Base-by-base conservation (phyloP, 2,329 filamentous ascomycete genomes). In the Ascomycota sp. region DNA sequence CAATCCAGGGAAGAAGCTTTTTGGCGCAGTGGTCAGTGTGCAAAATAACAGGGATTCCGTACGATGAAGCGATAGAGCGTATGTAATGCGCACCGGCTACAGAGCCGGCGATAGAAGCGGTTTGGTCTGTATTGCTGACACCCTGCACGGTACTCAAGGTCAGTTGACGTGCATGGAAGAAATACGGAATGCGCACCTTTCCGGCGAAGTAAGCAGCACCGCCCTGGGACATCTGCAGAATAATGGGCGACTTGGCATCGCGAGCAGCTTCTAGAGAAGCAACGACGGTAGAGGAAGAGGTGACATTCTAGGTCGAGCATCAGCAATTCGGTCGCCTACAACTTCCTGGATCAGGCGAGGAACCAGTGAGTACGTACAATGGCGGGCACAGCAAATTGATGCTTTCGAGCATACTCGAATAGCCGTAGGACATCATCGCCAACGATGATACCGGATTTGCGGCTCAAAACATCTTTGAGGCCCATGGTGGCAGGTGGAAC, bases 11-110 rank as follows among this genome's bases (percentile, higher is more conserved):
- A 33, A 95, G 75, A 35, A 95, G 81, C 75, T 95, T 95, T 79
- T 95, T 95, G 53, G 89, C 86, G 61, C 86, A 93, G 68, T 95
- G 89, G 57, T 98, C 89, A 52, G 86, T 91, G 72, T 94, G 85
- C 35, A 95, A 74, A 46, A 95, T 65, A 43, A 93, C 82, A 47
- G 86, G 86, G 41, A 95, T 63, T 44, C 76, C 82, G 60, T 98
- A 98, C 43, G 69, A 44, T 36, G 86, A 81, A 30, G 89, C 82
- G 46, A 95, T 61, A 42, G 78, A 64, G 51, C 85, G 81, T 62
- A 94, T 82, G 66, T 81, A 95, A 64, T 93, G 80, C 43, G 89
- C 89, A 44, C 69, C 85, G 38, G 89, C 85, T 40, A 95, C 59
- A 52, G 80, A 65, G 53, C 89, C 89, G 34, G 75, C 75, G 51